phyloP scores from a whole-genome alignment of 1,139 yeast species.

The Schwanniomyces etchellsii region DNA sequence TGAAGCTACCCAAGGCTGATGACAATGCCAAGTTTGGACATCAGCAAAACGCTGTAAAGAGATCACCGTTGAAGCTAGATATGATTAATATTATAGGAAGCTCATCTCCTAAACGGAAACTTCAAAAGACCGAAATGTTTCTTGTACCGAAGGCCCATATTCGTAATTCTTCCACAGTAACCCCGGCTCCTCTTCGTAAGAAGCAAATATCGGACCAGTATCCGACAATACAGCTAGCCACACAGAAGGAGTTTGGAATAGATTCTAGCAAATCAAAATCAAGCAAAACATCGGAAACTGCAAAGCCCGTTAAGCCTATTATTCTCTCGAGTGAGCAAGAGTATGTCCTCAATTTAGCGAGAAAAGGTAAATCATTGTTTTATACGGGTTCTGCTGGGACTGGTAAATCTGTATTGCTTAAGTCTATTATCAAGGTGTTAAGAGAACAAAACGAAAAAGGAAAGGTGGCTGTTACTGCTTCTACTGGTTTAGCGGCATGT shows the following conservation, averaged over 20 bases:
- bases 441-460: constrained; percentile 40
- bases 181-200: too few relatives aligned
- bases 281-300: constrained; percentile 1
- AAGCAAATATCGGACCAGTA: constrained; percentile 4
- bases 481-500: constrained; percentile 91
- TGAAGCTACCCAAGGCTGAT: neutral
- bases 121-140: neutral
- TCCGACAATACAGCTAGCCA: constrained; percentile 10
- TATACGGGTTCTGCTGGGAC: constrained; percentile 97
- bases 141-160: neutral
- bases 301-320: constrained; percentile 30
- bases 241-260: constrained; percentile 6
- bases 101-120: constrained; percentile 3
- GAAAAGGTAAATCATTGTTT: constrained; percentile 54
- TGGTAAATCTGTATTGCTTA: constrained; percentile 78
- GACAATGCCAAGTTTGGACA: neutral
- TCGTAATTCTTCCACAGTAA: neutral
- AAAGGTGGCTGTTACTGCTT: constrained; percentile 79
- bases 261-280: constrained; percentile 1
- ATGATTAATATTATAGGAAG: neutral
- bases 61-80: neutral
- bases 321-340: constrained; percentile 39
- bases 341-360: constrained; percentile 29
- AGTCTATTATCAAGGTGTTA: constrained; percentile 62
- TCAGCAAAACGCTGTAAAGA: neutral